A percentile compares a stretch with the other conserved stretches of the same genome.
These are phyloP conservation scores for Lagerstroemia speciosa DNA, from an alignment of 345 rosid genomes.

Conservation along the genomic window DNA sequence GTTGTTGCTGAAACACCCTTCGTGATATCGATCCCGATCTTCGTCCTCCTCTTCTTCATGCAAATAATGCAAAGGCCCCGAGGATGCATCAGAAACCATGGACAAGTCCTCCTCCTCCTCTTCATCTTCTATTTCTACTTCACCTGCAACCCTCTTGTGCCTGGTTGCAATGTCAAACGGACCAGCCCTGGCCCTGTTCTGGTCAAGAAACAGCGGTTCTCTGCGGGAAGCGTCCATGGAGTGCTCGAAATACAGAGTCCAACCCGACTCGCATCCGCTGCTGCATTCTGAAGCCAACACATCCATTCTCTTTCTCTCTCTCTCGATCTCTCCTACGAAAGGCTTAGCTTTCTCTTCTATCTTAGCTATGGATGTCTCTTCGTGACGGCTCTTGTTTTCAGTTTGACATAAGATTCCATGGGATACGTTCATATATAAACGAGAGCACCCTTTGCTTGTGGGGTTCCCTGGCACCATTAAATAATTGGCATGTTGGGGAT, in stretches of 20 bases:
- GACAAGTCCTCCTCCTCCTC: conserved; percentile 76
- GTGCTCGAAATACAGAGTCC: conserved; percentile 88
- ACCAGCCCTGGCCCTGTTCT: conserved; percentile 11
- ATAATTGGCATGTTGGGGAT: neutral
- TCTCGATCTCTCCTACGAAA: neutral
- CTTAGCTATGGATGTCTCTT: neutral
- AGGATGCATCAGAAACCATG: conserved; percentile 96
- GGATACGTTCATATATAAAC: too few relatives aligned
- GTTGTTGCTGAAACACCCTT: neutral
- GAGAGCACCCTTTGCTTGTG: neutral
- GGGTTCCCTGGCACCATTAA: neutral
- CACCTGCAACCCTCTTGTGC: neutral
- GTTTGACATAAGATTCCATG: neutral
- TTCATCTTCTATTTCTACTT: conserved; percentile 13
- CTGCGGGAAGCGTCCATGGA: conserved; percentile 23
- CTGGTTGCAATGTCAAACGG: neutral
- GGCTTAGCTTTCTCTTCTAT: neutral
- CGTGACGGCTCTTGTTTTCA: neutral
- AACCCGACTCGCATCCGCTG: conserved; percentile 91
- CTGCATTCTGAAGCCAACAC: conserved; percentile 48
- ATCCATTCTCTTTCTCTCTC: conserved; percentile 22
- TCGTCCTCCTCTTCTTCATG: conserved; percentile 25
- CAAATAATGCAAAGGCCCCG: conserved; percentile 76
- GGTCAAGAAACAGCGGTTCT: conserved; percentile 15
- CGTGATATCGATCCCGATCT: neutral